Evolutionary conservation across 495 filamentous ascomycete genomes (phyloP), one percentile per base, ranked within the genome.

Genomic region (Cudoniella acicularis): DNA sequence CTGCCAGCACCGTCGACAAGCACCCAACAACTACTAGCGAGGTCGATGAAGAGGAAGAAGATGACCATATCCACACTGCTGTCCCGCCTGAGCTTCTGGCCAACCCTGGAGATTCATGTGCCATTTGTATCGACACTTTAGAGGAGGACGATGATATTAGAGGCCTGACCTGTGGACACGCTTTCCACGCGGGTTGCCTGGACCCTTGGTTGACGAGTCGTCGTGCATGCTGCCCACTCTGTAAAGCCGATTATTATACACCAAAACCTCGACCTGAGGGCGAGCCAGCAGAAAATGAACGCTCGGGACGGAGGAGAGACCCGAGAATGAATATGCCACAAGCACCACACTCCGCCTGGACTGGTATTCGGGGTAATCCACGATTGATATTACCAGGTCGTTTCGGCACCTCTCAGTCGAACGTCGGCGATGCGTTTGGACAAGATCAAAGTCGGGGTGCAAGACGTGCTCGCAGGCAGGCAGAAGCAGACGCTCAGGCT

Each of bases 141-240:
- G 94, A 98, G 67, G 91, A 96, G 51, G 87, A 97, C 66, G 94
- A 98, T 69, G 92, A 97, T 72, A 87, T 98, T 41, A 89, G 94
- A 55, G 94, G 94, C 23, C 74, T 98, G 42, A 91, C 90, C 11
- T 98, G 94, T 66, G 92, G 92, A 27, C 95, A 98, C 70, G 92
- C 94, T 59, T 99, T 98, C 79, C 94, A 99, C 72, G 88, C 90
- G 48, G 83, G 82, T 21, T 99, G 94, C 72, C 81, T 99, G 18
- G 94, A 99, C 66, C 94, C 95, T 10, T 98, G 94, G 94, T 76
- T 98, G 53, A 98, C 94, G 1, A 90, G 84, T 65, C 80, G 94
- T 61, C 84, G 92, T 59, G 95, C 94, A 11, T 96, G 94, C 72
- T 99, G 95, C 71, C 95, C 95, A 50, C 83, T 98, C 46, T 98